Percentiles rank a stretch among this genome's conserved stretches.
phyloP scores from a whole-genome alignment of 345 rosid species.

The Lumnitzera littorea region DNA sequence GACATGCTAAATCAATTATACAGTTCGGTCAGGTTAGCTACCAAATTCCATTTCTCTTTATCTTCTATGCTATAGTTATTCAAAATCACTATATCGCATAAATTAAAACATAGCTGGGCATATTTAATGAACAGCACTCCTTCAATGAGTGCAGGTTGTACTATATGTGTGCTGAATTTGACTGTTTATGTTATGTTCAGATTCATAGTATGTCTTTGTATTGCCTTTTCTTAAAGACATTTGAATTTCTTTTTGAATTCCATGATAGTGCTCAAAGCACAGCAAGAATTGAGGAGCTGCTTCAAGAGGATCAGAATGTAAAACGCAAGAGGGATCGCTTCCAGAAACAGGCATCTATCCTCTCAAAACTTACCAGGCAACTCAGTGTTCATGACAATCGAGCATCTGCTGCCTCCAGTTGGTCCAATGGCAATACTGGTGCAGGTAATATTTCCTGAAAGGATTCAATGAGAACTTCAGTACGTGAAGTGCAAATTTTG shows the following conservation, averaged over 20 bases:
- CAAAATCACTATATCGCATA: too few species aligned
- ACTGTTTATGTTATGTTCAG: not conserved
- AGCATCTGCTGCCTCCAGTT: constrained; percentile 74
- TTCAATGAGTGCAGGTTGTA: too few species aligned
- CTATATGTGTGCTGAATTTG: too few species aligned
- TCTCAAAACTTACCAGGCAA: constrained; percentile 72
- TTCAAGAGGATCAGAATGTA: constrained; percentile 86
- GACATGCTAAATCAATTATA: constrained; percentile 95
- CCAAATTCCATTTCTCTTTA: too few species aligned
- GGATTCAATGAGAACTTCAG: too few species aligned
- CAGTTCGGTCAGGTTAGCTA: constrained; percentile 69
- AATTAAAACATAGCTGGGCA: too few species aligned
- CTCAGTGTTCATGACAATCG: constrained; percentile 85
- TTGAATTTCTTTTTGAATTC: not conserved
- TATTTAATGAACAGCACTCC: too few species aligned
- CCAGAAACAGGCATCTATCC: constrained; percentile 81
- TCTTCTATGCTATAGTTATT: too few species aligned
- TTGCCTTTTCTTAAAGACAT: not conserved
- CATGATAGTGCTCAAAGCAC: constrained; percentile 61
- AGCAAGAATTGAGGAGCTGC: constrained; percentile 70
- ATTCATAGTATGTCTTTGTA: not conserved
- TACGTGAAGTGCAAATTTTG: too few species aligned
- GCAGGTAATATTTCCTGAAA: constrained; percentile 31
- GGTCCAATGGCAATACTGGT: constrained; percentile 46
- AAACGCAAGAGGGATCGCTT: constrained; percentile 65